Evolutionary conservation across 768 basidiomycete genomes (phyloP).

Genomic region (Amyloporia xantha): DNA sequence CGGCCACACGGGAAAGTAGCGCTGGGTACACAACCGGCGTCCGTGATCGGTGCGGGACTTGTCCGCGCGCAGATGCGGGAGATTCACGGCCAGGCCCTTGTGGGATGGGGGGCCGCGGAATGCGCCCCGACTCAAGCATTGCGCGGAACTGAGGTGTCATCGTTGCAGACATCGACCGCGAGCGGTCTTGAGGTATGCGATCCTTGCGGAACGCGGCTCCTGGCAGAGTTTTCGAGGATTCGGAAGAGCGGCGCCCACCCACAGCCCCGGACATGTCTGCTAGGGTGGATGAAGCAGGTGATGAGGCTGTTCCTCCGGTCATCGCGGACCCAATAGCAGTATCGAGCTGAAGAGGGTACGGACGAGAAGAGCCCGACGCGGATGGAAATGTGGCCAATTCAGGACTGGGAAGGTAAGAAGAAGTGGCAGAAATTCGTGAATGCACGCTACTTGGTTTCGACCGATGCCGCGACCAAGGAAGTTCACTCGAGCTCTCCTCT

Average conservation of each 20-base stretch:
- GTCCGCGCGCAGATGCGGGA: constrained; percentile 19
- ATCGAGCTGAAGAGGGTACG: constrained; percentile 55
- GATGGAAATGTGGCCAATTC: constrained; percentile 14
- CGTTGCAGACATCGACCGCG: constrained; percentile 73
- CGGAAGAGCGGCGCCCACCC: constrained; percentile 53
- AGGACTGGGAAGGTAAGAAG: constrained; percentile 13
- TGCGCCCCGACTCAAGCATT: constrained; percentile 30
- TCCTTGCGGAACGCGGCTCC: constrained; percentile 50
- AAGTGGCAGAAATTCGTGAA: constrained; percentile 20
- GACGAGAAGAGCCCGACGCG: constrained; percentile 30
- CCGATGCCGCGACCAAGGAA: constrained; percentile 14
- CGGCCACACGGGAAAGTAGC: constrained; percentile 87
- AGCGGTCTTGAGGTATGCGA: constrained; percentile 57
- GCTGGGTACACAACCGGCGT: constrained; percentile 91
- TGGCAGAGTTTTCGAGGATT: constrained; percentile 60
- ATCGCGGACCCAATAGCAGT: constrained; percentile 30
- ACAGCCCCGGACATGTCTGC: constrained; percentile 30
- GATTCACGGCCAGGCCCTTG: constrained; percentile 26
- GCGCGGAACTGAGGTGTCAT: constrained; percentile 41
- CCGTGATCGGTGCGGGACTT: constrained; percentile 35
- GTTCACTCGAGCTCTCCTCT: constrained; percentile 16
- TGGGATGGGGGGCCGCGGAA: constrained; percentile 21
- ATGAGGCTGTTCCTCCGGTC: constrained; percentile 12
- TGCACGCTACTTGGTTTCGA: constrained; percentile 19
- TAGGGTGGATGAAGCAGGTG: constrained; percentile 34